Evolutionary conservation across 2,329 filamentous ascomycete species (phyloP).

Genomic region (Aureobasidium sp.): DNA sequence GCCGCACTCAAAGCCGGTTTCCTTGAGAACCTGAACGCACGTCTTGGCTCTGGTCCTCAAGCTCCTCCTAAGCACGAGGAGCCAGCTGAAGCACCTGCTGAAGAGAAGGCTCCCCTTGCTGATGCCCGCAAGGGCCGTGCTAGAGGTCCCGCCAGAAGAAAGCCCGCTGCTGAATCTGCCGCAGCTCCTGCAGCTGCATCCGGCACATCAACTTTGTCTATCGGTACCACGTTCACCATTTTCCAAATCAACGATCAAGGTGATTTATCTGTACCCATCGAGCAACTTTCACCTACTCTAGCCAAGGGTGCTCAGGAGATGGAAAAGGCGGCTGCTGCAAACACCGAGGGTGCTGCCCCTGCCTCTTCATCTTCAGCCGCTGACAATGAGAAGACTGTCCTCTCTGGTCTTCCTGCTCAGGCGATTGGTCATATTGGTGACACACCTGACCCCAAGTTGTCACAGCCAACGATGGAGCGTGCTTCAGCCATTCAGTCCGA

Average conservation of each 20-base stretch:
- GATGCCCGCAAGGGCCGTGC: conserved; percentile 90
- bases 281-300: conserved; percentile 10
- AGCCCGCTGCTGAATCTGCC: conserved; percentile 52
- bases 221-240: conserved; percentile 29
- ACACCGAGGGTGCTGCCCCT: conserved; percentile 20
- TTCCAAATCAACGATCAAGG: conserved; percentile 38
- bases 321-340: conserved; percentile 20
- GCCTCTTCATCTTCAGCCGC: conserved; percentile 11
- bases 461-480: conserved; percentile 12
- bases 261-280: conserved; percentile 25
- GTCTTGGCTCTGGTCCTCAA: conserved; percentile 78
- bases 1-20: conserved; percentile 85
- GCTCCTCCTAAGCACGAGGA: conserved; percentile 54
- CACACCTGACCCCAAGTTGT: conserved; percentile 15
- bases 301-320: conserved; percentile 15
- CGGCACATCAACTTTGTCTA: conserved; percentile 41
- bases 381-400: conserved; percentile 7
- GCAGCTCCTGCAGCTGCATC: conserved; percentile 36
- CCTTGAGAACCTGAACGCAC: conserved; percentile 85
- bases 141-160: conserved; percentile 73
- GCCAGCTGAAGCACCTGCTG: conserved; percentile 45
- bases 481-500: conserved; percentile 15
- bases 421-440: conserved; percentile 18
- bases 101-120: conserved; percentile 68
- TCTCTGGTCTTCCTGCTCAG: conserved; percentile 11